Conservation (phyloP, 495 filamentous ascomycete species). For the Parachaetomium inaequale region DNA sequence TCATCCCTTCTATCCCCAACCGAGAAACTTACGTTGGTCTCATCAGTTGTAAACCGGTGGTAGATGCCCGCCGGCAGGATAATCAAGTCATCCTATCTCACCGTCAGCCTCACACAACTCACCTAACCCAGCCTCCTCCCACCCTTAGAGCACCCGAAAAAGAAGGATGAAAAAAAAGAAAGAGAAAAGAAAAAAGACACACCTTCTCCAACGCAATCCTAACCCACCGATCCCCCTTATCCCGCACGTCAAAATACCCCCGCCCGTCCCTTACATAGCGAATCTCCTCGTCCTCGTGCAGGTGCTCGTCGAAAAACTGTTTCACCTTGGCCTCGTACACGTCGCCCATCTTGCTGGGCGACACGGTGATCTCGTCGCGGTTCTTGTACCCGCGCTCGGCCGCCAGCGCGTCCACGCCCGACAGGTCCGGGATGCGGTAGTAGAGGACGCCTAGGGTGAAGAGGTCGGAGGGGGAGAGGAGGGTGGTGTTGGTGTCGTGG, state of each 20-base stretch:
- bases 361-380: slow-evolving; percentile 89
- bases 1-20: neutral
- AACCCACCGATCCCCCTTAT: slow-evolving; percentile 72
- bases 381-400: slow-evolving; percentile 80
- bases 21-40: slow-evolving; percentile 68
- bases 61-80: slow-evolving; percentile 96
- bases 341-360: slow-evolving; percentile 79
- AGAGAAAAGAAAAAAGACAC: slow-evolving; percentile 29
- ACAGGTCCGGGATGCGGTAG: slow-evolving; percentile 60
- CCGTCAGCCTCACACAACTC: neutral
- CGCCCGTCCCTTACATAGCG: slow-evolving; percentile 88
- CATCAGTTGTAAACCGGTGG: slow-evolving; percentile 94
- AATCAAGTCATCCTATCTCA: slow-evolving; percentile 56
- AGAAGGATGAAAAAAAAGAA: neutral
- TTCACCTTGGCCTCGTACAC: slow-evolving; percentile 88
- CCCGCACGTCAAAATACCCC: slow-evolving; percentile 92
- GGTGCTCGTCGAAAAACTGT: slow-evolving; percentile 88
- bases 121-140: neutral
- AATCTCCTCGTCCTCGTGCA: slow-evolving; percentile 99
- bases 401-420: slow-evolving; percentile 69
- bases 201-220: slow-evolving; percentile 71
- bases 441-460: slow-evolving; percentile 73
- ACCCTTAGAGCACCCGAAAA: neutral
- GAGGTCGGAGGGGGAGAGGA: slow-evolving; percentile 59
- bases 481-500: slow-evolving; percentile 73